Conservation (phyloP, 1,284 basidiomycete genomes). For the Ganoderma boninense region DNA sequence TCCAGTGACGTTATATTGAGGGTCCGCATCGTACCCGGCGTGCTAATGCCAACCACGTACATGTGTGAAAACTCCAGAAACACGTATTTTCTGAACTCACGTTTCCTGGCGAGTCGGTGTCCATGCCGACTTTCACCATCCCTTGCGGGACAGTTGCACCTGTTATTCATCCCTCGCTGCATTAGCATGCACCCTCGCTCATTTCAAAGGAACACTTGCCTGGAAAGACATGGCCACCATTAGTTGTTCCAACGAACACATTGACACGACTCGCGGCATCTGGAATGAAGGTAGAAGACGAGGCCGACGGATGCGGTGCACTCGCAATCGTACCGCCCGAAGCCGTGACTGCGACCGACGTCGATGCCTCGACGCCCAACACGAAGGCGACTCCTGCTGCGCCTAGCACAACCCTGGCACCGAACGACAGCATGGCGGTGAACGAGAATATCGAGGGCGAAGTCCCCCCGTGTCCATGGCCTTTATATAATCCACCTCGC, state of each 20-base stretch:
- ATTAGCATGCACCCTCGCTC: background rate
- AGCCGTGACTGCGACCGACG: constrained; percentile 11
- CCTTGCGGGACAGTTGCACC: constrained; percentile 71
- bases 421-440: constrained; percentile 10
- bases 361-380: constrained; percentile 12
- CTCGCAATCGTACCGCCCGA: constrained; percentile 6
- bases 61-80: too few species aligned
- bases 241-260: constrained; percentile 65
- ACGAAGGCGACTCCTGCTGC: background rate
- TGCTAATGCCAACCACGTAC: constrained; percentile 49
- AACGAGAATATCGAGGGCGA: background rate
- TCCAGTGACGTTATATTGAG: constrained; percentile 59
- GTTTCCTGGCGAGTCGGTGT: constrained; percentile 69
- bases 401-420: constrained; percentile 1
- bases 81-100: constrained; percentile 41
- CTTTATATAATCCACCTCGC: background rate
- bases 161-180: constrained; percentile 29
- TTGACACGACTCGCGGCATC: constrained; percentile 52
- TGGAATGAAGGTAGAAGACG: constrained; percentile 15
- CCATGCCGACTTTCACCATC: constrained; percentile 72
- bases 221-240: constrained; percentile 70
- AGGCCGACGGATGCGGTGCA: background rate
- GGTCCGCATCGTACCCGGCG: constrained; percentile 63
- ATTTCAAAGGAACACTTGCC: constrained; percentile 44
- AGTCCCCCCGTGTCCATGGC: too few species aligned